Conservation (phyloP, 148 eudicot genomes). For the Hydrangea macrophylla region DNA sequence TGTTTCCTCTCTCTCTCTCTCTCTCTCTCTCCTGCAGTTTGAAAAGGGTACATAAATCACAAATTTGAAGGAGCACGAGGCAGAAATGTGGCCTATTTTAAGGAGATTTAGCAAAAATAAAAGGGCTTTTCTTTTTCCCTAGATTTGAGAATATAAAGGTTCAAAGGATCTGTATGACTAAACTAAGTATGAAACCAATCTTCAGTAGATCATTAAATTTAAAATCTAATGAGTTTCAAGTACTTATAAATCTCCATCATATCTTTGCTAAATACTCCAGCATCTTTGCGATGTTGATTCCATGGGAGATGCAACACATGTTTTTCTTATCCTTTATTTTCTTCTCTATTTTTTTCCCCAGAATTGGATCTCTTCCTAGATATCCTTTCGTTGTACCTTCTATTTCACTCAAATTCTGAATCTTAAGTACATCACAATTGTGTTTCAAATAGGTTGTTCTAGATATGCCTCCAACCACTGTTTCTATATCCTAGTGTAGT, state of each 20-base stretch:
- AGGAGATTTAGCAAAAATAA: constrained; percentile 19
- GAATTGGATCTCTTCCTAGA: constrained; percentile 62
- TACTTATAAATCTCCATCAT: constrained; percentile 24
- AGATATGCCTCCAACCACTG: constrained; percentile 49
- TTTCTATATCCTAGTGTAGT: constrained; percentile 23
- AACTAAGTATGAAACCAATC: constrained; percentile 40
- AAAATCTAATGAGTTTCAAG: constrained; percentile 23
- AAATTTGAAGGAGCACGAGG: constrained; percentile 19
- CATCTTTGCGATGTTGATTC: constrained; percentile 17
- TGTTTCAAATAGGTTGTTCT: constrained; percentile 25
- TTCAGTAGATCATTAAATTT: constrained; percentile 27
- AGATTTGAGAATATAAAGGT: constrained; percentile 28
- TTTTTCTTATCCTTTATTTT: constrained; percentile 11
- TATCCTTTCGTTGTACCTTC: constrained; percentile 39
- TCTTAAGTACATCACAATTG: constrained; percentile 37
- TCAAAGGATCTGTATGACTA: no score
- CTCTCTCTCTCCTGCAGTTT: constrained; percentile 15
- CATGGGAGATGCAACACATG: constrained; percentile 4
- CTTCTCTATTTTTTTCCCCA: constrained; percentile 14
- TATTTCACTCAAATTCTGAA: constrained; percentile 29
- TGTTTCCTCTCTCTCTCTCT: constrained; percentile 43
- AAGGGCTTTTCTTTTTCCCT: constrained; percentile 15
- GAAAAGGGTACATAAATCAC: constrained; percentile 20
- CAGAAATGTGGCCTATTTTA: constrained; percentile 24
- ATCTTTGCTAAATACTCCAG: constrained; percentile 34